Base-by-base conservation (phyloP, 1,284 basidiomycete species). In the Exobasidium rhododendri region DNA sequence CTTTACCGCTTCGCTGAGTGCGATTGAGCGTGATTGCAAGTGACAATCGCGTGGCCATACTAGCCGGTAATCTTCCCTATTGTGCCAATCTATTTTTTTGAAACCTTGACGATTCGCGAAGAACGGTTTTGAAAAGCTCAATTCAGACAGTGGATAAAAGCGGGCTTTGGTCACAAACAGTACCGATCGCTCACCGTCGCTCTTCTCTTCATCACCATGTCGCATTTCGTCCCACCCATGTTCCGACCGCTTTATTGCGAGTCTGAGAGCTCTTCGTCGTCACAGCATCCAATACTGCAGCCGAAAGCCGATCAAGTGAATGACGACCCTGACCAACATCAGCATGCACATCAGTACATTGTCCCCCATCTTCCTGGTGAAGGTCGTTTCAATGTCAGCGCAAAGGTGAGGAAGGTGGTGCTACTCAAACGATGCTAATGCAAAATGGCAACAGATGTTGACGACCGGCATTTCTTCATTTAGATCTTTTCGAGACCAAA, bases 301-400 rank as follows among this genome's bases (percentile, higher is more conserved):
- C 29, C 50, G 17, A 40, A 40, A 10, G 35, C 7, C 10, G 32
- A 2, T 24, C 57, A 7, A 55, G 49, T 51, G 49, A 51, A 29
- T 26, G 43, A 45, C 14, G 7, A 28, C 26, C 20, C 20, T 13
- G 56, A 59, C 20, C 44, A 58, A 59, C 28, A 64, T 58, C 31
- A 64, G 62, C 58, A 60, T 2, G 63, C 58, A 22, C 63, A 68
- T 50, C 58, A 67, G 47, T 70, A 64, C 61, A 67, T 68, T 59
- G 67, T 71, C 46, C 70, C 72, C 14, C 73, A 74, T 58, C 58
- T 75, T n/a, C 68, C 71, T 14, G 73, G 73, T 24, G 73, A 75
- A 50, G 73, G 73, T 32, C 63, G 70, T 14, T 75, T 75, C 46
- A 68, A 64, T n/a, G 69, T 75, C 64, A 68, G 64, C 22, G 73